These are phyloP conservation scores for Trypethelium eluteriae DNA, from an alignment of 495 filamentous ascomycete genomes.

Conservation along the genomic window DNA sequence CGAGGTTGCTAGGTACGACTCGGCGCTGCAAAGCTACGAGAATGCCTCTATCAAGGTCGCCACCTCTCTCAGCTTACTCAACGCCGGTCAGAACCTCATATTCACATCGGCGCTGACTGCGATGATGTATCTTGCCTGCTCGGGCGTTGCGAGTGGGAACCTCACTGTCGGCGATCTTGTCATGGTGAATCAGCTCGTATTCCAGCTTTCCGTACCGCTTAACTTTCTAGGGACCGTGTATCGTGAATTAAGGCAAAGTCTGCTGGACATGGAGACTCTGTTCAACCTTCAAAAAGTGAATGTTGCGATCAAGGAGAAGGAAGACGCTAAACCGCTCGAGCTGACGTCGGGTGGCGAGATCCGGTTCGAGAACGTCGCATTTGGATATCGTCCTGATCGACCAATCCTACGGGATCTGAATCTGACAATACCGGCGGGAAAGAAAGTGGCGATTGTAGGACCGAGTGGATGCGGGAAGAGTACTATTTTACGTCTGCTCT, in stretches of 20 bases:
- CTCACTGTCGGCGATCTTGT: slow-evolving; percentile 95
- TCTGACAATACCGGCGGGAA: slow-evolving; percentile 86
- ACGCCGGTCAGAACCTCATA: slow-evolving; percentile 97
- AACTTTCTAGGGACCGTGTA: slow-evolving; percentile 97
- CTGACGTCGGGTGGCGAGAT: slow-evolving; percentile 79
- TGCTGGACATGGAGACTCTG: slow-evolving; percentile 96
- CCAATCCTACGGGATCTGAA: slow-evolving; percentile 80
- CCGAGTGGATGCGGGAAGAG: slow-evolving; percentile 95
- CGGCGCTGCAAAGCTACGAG: slow-evolving; percentile 77
- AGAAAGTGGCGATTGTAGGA: slow-evolving; percentile 92
- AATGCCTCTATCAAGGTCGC: slow-evolving; percentile 93
- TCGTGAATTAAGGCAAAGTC: slow-evolving; percentile 85
- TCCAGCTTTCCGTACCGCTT: slow-evolving; percentile 90
- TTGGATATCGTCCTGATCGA: slow-evolving; percentile 80
- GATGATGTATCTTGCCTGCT: slow-evolving; percentile 97
- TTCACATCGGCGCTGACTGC: slow-evolving; percentile 87
- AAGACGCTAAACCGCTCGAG: slow-evolving; percentile 61
- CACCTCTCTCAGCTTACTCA: slow-evolving; percentile 84
- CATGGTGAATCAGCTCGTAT: slow-evolving; percentile 97
- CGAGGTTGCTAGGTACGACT: slow-evolving; percentile 84
- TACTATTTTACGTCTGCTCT: slow-evolving; percentile 80
- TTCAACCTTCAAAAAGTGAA: slow-evolving; percentile 99
- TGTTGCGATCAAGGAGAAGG: slow-evolving; percentile 68
- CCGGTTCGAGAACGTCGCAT: slow-evolving; percentile 86
- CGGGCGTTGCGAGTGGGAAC: slow-evolving; percentile 71